phyloP scores from a whole-genome alignment of 2,329 filamentous ascomycete species.

The Thelonectria rubi region DNA sequence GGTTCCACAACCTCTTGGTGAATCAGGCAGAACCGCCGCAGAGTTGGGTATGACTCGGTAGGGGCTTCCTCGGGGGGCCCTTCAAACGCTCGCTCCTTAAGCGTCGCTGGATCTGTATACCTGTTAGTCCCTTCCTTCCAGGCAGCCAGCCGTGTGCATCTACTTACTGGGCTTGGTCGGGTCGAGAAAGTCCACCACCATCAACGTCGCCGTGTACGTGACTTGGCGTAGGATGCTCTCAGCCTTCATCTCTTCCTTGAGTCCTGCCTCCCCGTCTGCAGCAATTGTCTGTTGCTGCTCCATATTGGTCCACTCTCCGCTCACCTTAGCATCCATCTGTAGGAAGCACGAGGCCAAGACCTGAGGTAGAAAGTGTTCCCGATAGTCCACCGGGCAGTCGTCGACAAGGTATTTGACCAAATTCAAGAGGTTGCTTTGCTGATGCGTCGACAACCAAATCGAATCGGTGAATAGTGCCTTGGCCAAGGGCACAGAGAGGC shows the following conservation, averaged over 20 bases:
- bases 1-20: slow-evolving; percentile 84
- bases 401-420: slow-evolving; percentile 89
- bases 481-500: slow-evolving; percentile 83
- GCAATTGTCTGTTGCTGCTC: slow-evolving; percentile 68
- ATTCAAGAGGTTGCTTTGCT: slow-evolving; percentile 92
- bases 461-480: slow-evolving; percentile 86
- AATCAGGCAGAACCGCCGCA: slow-evolving; percentile 84
- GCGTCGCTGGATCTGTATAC: slow-evolving; percentile 45
- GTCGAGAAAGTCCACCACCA: slow-evolving; percentile 90
- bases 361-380: slow-evolving; percentile 83
- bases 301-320: slow-evolving; percentile 84
- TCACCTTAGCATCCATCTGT: slow-evolving; percentile 88
- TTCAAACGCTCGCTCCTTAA: slow-evolving; percentile 41
- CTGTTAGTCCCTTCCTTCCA: slow-evolving; percentile 26
- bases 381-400: slow-evolving; percentile 83
- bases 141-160: background rate
- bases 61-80: slow-evolving; percentile 39
- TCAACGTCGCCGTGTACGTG: slow-evolving; percentile 89
- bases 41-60: slow-evolving; percentile 60
- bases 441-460: slow-evolving; percentile 85
- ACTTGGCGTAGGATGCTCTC: slow-evolving; percentile 94
- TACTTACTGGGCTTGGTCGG: slow-evolving; percentile 71
- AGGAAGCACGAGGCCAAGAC: slow-evolving; percentile 83
- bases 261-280: slow-evolving; percentile 74
- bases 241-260: slow-evolving; percentile 97